phyloP scores from a whole-genome alignment of 225 moss, liverwort and hornwort genomes.

The Ulota crispa region DNA sequence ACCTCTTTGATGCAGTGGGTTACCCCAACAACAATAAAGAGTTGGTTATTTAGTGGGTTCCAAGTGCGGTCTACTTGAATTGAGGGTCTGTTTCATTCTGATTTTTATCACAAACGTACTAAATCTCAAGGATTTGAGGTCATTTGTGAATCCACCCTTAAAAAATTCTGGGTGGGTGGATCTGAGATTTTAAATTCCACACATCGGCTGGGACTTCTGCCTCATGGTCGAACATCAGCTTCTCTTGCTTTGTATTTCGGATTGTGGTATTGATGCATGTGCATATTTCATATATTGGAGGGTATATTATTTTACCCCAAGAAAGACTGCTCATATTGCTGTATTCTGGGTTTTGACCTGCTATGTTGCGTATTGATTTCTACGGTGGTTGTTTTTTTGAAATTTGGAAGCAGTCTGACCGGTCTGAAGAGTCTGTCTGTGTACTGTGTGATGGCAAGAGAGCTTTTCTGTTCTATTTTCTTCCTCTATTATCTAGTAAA shows the following conservation, averaged over 20 bases:
- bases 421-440: constrained; percentile 8
- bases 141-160: neutral
- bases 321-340: neutral
- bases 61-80: neutral
- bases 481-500: neutral
- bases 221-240: neutral
- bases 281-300: neutral
- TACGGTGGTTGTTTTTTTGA: constrained; percentile 6
- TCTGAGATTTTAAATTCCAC: neutral
- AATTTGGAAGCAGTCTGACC: constrained; percentile 11
- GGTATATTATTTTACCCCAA: neutral
- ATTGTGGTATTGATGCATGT: neutral
- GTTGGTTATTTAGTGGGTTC: neutral
- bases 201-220: neutral
- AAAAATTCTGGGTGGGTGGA: neutral
- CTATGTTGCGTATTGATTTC: constrained; percentile 5
- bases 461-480: neutral
- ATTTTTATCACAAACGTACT: neutral
- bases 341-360: constrained; percentile 13
- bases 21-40: neutral
- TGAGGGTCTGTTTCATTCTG: neutral
- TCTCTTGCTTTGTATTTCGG: neutral
- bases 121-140: neutral
- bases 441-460: neutral
- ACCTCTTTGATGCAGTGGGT: neutral